Base-by-base conservation (phyloP, 1,284 basidiomycete species). In the Cystobasidium slooffiae region DNA sequence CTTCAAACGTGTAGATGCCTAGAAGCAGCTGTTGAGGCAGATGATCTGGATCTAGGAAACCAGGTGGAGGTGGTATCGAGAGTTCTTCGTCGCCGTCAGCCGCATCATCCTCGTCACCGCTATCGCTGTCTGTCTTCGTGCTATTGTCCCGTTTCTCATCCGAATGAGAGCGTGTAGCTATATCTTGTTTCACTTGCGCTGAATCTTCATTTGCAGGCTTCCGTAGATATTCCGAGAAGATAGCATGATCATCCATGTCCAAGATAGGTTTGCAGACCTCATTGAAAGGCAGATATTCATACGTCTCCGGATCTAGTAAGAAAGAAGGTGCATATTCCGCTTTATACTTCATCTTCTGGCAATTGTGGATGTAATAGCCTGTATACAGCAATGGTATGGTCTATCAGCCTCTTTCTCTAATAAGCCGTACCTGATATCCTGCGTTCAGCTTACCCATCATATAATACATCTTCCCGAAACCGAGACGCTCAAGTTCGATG, bases 311-410 rank as follows among this genome's bases (percentile, higher is more conserved):
- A 82, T 99, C 96, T 14, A 90, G 88, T 7, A 99, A 86, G 80
- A 88, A 92, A 5, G 93, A 94, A 0, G 97, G 96, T 0, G 85
- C 81, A 78, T 95, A 99, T 68, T 96, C 92, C 31, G 89, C 94
- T 82, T 99, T 99, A 84, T 99, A 99, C 75, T 87, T 86, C 97
- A 99, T 99, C 83, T 99, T 99, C 69, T 85, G 88, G 79, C 95
- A 99, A 0, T 90, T 89, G 78, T 96, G 88, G 65, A 97, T 91
- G 82, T 97, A 97, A 82, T 89, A 97, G 3, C 94, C 94, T 95
- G 77, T 18, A 49, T 16, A 70, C 6, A 41, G 41, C 22, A 12
- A 46, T 5, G 1, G 20, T 53, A 43, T 3, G 16, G 3, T 56
- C 1, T 14, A 20, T 14, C 12, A 18, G n/a, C 14, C 16, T 14